phyloP scores from a whole-genome alignment of 164 flowering plant species.

The Magnolia officinalis region DNA sequence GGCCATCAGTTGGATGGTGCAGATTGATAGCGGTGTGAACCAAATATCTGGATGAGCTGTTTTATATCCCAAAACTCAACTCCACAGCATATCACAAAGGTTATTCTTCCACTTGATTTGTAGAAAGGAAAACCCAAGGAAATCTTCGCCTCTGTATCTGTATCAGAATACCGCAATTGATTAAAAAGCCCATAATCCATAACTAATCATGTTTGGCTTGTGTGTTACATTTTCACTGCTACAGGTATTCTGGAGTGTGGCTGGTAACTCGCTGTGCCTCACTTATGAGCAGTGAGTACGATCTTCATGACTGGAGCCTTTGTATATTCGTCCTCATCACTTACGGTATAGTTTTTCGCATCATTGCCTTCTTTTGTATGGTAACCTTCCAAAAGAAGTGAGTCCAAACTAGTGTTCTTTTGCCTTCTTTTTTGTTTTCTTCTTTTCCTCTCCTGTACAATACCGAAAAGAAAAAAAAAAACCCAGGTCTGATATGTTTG shows the following conservation, averaged over 20 bases:
- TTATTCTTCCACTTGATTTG: neutral
- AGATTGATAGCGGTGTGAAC: neutral
- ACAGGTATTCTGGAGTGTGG: constrained; percentile 96
- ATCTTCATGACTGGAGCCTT: constrained; percentile 57
- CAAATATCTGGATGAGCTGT: neutral
- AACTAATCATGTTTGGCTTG: neutral
- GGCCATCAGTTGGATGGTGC: neutral
- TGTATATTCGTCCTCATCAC: constrained; percentile 55
- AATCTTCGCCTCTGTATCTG: neutral
- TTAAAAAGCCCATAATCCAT: neutral
- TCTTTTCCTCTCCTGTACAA: neutral
- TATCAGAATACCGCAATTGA: neutral
- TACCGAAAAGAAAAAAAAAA: neutral
- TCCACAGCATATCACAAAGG: neutral
- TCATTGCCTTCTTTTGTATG: constrained; percentile 64
- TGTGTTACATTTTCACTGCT: neutral
- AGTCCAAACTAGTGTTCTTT: constrained; percentile 19
- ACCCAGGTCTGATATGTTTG: constrained; percentile 7
- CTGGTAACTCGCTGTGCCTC: constrained; percentile 84
- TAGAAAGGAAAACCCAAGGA: neutral
- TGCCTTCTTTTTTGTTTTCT: neutral
- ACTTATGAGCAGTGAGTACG: constrained; percentile 50
- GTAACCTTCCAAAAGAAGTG: constrained; percentile 62
- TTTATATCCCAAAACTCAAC: neutral
- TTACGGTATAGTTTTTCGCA: constrained; percentile 52